Percentiles rank a stretch among this genome's conserved stretches.
Conservation (phyloP, 805 yeast species). For the Lachancea thermotolerans region DNA sequence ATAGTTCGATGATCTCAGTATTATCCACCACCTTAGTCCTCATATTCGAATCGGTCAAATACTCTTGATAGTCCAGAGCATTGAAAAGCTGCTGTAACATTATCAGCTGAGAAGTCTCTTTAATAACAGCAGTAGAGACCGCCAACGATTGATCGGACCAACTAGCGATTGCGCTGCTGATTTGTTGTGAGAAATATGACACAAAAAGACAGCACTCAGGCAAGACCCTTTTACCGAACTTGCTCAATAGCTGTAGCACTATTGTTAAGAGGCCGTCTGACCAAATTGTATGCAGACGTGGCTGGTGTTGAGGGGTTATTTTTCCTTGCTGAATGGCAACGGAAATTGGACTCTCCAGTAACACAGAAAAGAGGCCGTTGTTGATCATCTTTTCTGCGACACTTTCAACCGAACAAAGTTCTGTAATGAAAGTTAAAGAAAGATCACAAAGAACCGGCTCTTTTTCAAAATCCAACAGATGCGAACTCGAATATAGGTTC, state of each 20-base stretch:
- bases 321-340: slow-evolving; percentile 59
- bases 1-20: slow-evolving; percentile 21
- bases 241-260: slow-evolving; percentile 49
- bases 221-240: slow-evolving; percentile 54
- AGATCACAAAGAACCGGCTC: slow-evolving; percentile 70
- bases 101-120: slow-evolving; percentile 64
- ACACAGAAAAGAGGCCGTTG: slow-evolving; percentile 57
- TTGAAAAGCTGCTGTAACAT: slow-evolving; percentile 54
- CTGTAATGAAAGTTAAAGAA: slow-evolving; percentile 60
- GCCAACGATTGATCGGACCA: slow-evolving; percentile 48
- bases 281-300: slow-evolving; percentile 74
- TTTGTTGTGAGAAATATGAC: slow-evolving; percentile 57
- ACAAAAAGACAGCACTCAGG: slow-evolving; percentile 63
- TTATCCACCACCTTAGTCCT: slow-evolving; percentile 14
- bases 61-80: slow-evolving; percentile 46
- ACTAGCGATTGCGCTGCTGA: slow-evolving; percentile 51
- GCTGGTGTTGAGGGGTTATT: slow-evolving; percentile 42
- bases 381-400: slow-evolving; percentile 62
- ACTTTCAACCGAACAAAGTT: slow-evolving; percentile 51
- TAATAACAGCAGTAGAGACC: slow-evolving; percentile 47
- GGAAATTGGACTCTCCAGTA: slow-evolving; percentile 72
- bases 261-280: slow-evolving; percentile 73
- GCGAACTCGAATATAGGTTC: slow-evolving; percentile 62
- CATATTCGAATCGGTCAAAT: slow-evolving; percentile 27
- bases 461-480: slow-evolving; percentile 48